Percentiles rank a stretch among this genome's conserved stretches.
These are phyloP conservation scores for Nothomitra cinnamomea DNA, from an alignment of 2,329 filamentous ascomycete species.

Conservation along the genomic window DNA sequence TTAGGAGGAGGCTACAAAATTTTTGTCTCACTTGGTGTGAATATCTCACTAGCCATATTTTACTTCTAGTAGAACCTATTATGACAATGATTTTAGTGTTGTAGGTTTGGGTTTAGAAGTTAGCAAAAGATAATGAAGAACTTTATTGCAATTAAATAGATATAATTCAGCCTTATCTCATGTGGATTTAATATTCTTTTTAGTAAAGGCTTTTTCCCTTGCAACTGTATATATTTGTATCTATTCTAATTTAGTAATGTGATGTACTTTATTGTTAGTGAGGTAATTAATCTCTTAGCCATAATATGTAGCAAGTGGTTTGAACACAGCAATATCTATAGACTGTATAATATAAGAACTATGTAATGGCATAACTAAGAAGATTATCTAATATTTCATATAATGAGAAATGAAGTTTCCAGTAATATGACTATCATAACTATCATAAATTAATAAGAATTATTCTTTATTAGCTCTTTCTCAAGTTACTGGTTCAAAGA, in stretches of 20 bases:
- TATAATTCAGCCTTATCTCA: no score
- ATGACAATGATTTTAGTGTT: no score
- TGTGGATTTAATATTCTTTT: no score
- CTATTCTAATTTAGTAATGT: background rate
- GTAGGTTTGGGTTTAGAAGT: no score
- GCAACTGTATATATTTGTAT: background rate
- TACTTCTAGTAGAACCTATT: no score
- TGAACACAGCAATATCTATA: background rate
- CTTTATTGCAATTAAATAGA: no score
- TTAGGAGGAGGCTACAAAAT: no score
- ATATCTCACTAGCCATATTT: no score
- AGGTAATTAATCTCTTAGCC: background rate
- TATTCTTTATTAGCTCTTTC: background rate
- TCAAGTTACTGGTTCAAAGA: background rate
- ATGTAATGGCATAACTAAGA: background rate
- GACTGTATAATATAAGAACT: background rate
- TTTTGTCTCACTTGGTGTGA: no score
- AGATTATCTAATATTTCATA: background rate
- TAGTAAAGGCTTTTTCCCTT: background rate
- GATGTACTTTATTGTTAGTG: background rate
- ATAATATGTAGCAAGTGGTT: background rate
- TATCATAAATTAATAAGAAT: background rate
- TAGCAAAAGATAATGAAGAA: no score
- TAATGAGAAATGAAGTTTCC: constrained; percentile 1
- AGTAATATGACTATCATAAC: constrained; percentile 1